Conservation (phyloP, 345 rosid genomes). For the Limnanthes douglasii region DNA sequence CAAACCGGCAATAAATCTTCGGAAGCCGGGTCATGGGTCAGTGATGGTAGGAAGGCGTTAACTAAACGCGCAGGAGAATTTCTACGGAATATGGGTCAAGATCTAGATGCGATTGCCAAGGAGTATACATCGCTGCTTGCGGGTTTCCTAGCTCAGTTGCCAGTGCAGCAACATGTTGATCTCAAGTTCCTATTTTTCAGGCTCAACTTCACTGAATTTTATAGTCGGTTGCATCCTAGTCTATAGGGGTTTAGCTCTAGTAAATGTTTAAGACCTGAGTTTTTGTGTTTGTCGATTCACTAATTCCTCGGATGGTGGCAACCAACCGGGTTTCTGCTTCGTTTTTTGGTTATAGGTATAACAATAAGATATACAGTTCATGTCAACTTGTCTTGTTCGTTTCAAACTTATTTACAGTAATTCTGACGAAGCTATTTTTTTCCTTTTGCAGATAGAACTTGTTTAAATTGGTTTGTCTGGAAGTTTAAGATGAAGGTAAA, state of each 20-base stretch:
- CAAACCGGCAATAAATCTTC: conserved; percentile 19
- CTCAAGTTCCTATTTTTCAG: conserved; percentile 90
- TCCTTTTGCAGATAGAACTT: conserved; percentile 27
- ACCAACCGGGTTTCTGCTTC: conserved; percentile 7
- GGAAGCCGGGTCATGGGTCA: conserved; percentile 51
- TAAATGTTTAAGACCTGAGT: conserved; percentile 7
- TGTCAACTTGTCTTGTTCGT: neutral
- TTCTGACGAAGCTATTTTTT: conserved; percentile 7
- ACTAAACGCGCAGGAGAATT: conserved; percentile 87
- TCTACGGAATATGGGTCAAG: conserved; percentile 67
- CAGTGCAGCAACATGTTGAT: conserved; percentile 81
- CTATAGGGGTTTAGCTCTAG: conserved; percentile 16
- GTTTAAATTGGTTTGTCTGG: conserved; percentile 13
- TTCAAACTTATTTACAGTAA: neutral
- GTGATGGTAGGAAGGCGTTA: conserved; percentile 75
- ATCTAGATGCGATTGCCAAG: conserved; percentile 52
- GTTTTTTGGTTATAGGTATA: conserved; percentile 21
- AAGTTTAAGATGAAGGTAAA: conserved; percentile 20
- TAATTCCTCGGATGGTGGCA: conserved; percentile 3
- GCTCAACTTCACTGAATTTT: conserved; percentile 92
- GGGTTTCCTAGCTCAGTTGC: conserved; percentile 75
- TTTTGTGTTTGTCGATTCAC: conserved; percentile 1
- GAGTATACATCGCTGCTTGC: conserved; percentile 63
- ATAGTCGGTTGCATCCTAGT: conserved; percentile 39
- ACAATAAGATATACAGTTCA: neutral